phyloP scores from a whole-genome alignment of 192 early-diverging fungal species.

The Coemansia sp. region DNA sequence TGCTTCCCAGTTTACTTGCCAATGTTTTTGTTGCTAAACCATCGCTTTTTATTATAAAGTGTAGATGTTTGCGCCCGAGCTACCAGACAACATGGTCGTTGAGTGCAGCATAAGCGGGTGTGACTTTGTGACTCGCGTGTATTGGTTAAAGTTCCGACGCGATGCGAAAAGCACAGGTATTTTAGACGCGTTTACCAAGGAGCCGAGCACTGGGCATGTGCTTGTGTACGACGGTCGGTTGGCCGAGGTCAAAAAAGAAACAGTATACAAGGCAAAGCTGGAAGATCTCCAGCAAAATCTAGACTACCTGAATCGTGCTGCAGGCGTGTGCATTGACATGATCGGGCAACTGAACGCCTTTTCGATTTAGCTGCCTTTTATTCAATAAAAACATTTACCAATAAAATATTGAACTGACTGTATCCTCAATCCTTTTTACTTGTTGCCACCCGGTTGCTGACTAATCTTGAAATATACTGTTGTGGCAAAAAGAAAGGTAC shows the following conservation, averaged over 20 bases:
- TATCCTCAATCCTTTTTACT: neutral
- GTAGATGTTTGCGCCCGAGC: constrained; percentile 48
- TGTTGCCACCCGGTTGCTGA: neutral
- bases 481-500: neutral
- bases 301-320: constrained; percentile 17
- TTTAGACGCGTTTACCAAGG: constrained; percentile 44
- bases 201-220: constrained; percentile 36
- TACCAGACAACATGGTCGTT: constrained; percentile 42
- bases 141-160: constrained; percentile 37
- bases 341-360: constrained; percentile 46
- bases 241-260: constrained; percentile 39
- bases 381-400: neutral
- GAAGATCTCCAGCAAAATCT: constrained; percentile 12
- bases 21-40: neutral
- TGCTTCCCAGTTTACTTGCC: too few species aligned
- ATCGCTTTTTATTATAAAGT: neutral
- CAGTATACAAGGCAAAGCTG: constrained; percentile 23
- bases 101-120: constrained; percentile 29
- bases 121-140: constrained; percentile 21
- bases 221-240: constrained; percentile 36
- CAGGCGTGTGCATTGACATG: constrained; percentile 28
- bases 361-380: constrained; percentile 8
- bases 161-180: constrained; percentile 31
- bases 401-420: too few species aligned
- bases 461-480: neutral